phyloP scores from a whole-genome alignment of 2,329 filamentous ascomycete genomes.

The Plenodomus lindquistii region DNA sequence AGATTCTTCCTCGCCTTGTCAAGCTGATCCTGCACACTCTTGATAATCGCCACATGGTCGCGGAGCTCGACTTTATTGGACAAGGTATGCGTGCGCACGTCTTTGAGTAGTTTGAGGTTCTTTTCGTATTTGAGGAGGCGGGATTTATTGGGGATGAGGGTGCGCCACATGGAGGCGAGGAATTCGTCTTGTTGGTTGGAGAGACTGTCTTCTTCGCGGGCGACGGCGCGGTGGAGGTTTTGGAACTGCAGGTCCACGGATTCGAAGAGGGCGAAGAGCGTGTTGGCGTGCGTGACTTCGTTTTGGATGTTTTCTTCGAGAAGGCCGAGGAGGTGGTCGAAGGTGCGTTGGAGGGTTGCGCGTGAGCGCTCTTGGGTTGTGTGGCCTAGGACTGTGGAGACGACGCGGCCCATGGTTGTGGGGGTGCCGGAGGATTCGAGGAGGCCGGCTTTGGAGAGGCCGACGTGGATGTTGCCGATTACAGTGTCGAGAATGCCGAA shows the following conservation, averaged over 20 bases:
- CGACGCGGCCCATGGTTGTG: constrained; percentile 69
- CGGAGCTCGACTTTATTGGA: constrained; percentile 85
- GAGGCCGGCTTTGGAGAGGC: constrained; percentile 65
- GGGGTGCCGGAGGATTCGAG: constrained; percentile 52
- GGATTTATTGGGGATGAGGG: constrained; percentile 75
- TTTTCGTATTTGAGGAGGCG: constrained; percentile 88
- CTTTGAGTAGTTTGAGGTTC: constrained; percentile 78
- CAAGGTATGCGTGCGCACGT: constrained; percentile 80
- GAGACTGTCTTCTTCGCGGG: constrained; percentile 79
- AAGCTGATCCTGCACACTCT: constrained; percentile 82
- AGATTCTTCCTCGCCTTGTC: constrained; percentile 83
- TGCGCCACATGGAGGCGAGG: constrained; percentile 82
- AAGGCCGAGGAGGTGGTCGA: constrained; percentile 82
- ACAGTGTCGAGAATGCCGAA: constrained; percentile 68
- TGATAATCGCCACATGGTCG: constrained; percentile 81
- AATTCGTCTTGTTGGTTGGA: constrained; percentile 80
- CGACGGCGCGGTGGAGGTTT: constrained; percentile 82
- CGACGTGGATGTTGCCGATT: constrained; percentile 81
- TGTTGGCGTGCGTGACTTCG: constrained; percentile 78
- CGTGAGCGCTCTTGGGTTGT: constrained; percentile 81
- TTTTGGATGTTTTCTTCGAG: constrained; percentile 87
- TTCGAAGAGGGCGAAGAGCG: constrained; percentile 88
- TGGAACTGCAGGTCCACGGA: constrained; percentile 88
- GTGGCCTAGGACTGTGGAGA: constrained; percentile 76
- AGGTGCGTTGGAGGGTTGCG: constrained; percentile 80